Base-by-base conservation (phyloP, 2,329 filamentous ascomycete genomes). In the Scedosporium minutisporum region DNA sequence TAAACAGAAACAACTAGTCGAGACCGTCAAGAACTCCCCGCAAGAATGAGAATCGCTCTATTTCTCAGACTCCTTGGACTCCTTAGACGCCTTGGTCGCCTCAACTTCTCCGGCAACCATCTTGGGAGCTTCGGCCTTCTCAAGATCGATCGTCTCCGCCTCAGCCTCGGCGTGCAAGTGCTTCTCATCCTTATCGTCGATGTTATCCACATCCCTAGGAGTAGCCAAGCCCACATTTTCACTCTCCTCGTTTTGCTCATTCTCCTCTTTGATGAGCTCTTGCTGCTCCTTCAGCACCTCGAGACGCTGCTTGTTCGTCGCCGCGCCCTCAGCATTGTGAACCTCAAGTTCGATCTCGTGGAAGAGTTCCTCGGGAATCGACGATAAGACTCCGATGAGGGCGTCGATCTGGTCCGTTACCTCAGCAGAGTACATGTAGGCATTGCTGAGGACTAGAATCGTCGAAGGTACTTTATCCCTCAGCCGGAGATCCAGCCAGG, bases 331-430 rank as follows among this genome's bases (percentile, higher is more conserved):
- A 58, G 93, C 93, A 65, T 88, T 96, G 82, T 97, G 91, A 9
- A 99, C 92, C 78, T 99, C 95, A 38, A 99, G 88, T 77, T 97
- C 95, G 66, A 99, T 97, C 80, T 99, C 95, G 81, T 99, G 95
- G 90, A 96, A 99, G 48, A 99, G 83, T 75, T 99, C 95, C 76
- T 99, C 95, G 3, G 95, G 95, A 65, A 99, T 97, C 65, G 90
- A 93, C 48, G 91, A 96, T 48, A 99, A 81, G 4, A 99, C 95
- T 62, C 92, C 90, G 65, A 93, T 91, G 58, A 99, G 84, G 0
- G 95, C 92, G 68, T 97, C 93, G 64, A 99, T 92, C 78, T 97
- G 93, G 65, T 86, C 90, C 38, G 89, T 87, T 70, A 95, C 90
- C 70, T 96, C 91, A 58, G 93, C 90, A 69, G 93, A 92, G 76